Conservation (phyloP, 1,284 basidiomycete species). For the Neotropicomus parvogracilis region DNA sequence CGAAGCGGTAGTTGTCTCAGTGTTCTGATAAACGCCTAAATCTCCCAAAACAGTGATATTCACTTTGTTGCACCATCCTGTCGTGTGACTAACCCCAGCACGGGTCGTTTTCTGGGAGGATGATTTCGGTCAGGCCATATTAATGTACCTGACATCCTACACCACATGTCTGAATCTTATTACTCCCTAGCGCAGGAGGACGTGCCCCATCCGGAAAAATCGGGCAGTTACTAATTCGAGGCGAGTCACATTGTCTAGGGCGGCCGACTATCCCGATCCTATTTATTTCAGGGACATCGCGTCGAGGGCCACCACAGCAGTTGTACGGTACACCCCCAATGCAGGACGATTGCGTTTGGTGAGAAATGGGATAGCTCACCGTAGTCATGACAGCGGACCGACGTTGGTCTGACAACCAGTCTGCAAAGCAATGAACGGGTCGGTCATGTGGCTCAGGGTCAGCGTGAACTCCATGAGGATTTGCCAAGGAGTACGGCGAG, state of each 20-base stretch:
- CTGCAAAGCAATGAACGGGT: not conserved
- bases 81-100: not conserved
- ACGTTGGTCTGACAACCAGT: not conserved
- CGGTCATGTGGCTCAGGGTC: not conserved
- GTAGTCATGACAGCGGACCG: conserved; percentile 12
- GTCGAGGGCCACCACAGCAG: not conserved
- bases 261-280: not conserved
- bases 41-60: not conserved
- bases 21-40: not conserved
- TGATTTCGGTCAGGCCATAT: not conserved
- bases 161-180: conserved; percentile 1
- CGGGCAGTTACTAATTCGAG: not conserved
- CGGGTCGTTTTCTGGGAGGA: not conserved
- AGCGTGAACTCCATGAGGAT: not conserved
- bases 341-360: not conserved
- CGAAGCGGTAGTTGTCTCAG: not conserved
- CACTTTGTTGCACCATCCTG: not conserved
- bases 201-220: not conserved
- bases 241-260: not conserved
- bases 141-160: conserved; percentile 1
- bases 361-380: not conserved
- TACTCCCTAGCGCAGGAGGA: not conserved
- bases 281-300: not conserved
- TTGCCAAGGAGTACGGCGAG: conserved; percentile 3
- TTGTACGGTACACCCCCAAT: not conserved